Evolutionary conservation across 1,284 basidiomycete species (phyloP), one percentile per base, ranked within the genome.

Genomic region (Puccinia triticina): DNA sequence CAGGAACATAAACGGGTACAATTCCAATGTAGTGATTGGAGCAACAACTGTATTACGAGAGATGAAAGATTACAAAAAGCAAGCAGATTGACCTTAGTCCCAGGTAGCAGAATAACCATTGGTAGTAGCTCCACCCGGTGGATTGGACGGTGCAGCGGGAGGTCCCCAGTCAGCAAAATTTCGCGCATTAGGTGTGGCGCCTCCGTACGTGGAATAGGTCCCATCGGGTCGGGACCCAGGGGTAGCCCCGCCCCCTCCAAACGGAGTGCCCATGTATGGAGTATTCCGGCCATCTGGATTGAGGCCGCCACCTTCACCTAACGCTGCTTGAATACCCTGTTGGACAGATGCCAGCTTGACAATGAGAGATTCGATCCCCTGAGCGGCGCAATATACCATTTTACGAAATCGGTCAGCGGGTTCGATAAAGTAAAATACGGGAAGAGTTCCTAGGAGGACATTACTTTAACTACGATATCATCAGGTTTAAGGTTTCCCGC

Each of bases 401-500:
- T n/a, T 11, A 32, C n/a, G 43, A 43, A 14, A 64, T 43, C 74
- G 59, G 37, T 48, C 55, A 53, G 43, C 14, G n/a, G 18, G 32
- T 23, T 32, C 26, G 34, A 48, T 46, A 59, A 23, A 21, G 29
- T 16, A 32, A 29, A 14, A 32, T 23, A 40, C 57, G 23, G 21
- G 26, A 40, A 55, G 18, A 4, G 14, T 43, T n/a, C n/a, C 23
- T 7, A 64, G 26, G 21, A 1, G 16, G 10, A 29, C 23, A 89
- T 78, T 79, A 92, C 93, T 89, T 91, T 93, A 89, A 93, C 91
- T 4, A 97, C 91, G 4, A 96, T 94, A 85, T 95, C 94, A 85
- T 94, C 92, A 0, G 95, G 94, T 10, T 91, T 91, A 37, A 98
- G 88, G 85, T 93, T 94, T 10, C 95, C 95, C 83, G 94, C 94